Percentiles rank a stretch among this genome's conserved stretches.
Conservation (phyloP, 2,329 filamentous ascomycete species). For the Aspergillus sergii region DNA sequence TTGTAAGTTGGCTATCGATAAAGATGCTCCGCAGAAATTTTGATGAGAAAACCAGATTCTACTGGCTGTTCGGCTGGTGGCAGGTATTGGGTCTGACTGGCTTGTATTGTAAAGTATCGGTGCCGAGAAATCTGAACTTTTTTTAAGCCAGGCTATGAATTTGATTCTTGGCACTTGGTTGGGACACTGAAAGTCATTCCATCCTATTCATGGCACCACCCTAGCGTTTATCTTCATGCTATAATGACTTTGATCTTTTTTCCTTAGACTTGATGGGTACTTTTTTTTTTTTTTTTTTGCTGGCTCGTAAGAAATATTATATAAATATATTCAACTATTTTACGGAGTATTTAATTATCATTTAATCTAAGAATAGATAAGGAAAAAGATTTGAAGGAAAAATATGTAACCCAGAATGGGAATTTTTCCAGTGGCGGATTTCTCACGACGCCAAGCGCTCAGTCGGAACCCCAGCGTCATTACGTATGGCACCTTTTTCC, state of each 20-base stretch:
- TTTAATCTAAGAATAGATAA: not conserved
- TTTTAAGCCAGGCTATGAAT: not conserved
- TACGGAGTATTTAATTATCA: not conserved
- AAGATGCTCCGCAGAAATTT: not conserved
- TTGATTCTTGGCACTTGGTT: not conserved
- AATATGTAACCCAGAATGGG: not conserved
- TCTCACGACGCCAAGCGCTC: not conserved
- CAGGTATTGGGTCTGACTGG: not conserved
- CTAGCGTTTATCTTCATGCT: not conserved
- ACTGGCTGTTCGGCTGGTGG: not conserved
- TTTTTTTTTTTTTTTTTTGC: not conserved
- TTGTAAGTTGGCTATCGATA: not conserved
- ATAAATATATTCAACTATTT: too few species aligned
- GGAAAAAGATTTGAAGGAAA: not conserved
- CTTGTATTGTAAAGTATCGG: not conserved
- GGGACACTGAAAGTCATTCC: not conserved
- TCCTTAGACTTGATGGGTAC: not conserved
- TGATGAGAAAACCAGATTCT: not conserved
- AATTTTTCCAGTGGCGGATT: conserved; percentile 2
- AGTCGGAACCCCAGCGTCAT: not conserved
- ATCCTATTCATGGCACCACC: conserved; percentile 2
- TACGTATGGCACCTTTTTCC: conserved; percentile 3
- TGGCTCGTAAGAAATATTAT: not conserved
- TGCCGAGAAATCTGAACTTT: not conserved
- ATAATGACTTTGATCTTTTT: not conserved